Evolutionary conservation across 495 filamentous ascomycete genomes (phyloP).

Genomic region (Hypoxylon fragiforme): DNA sequence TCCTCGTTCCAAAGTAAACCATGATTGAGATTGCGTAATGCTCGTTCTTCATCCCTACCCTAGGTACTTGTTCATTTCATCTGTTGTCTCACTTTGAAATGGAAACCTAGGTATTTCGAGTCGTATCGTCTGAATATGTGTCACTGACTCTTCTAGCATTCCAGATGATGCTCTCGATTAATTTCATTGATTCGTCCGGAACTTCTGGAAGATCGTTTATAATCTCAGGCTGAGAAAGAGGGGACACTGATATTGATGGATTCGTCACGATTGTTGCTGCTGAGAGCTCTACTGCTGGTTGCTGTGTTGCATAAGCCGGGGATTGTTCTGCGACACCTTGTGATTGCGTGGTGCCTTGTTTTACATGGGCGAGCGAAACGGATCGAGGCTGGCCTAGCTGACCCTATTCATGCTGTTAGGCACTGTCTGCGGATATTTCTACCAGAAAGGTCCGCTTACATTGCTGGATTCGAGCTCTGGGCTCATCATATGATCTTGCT

Average conservation of each 20-base stretch:
- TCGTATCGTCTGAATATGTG: constrained; percentile 8
- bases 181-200: constrained; percentile 47
- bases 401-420: constrained; percentile 40
- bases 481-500: constrained; percentile 22
- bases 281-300: constrained; percentile 1
- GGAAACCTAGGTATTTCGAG: background rate
- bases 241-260: constrained; percentile 8
- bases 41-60: constrained; percentile 16
- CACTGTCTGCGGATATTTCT: constrained; percentile 34
- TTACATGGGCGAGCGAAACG: constrained; percentile 14
- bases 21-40: constrained; percentile 1
- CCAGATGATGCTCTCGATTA: constrained; percentile 56
- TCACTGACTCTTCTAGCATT: constrained; percentile 35
- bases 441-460: constrained; percentile 41
- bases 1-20: background rate
- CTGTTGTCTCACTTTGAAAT: background rate
- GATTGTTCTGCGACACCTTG: constrained; percentile 1
- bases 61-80: background rate
- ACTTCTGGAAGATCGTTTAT: constrained; percentile 42
- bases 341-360: constrained; percentile 12
- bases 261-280: background rate
- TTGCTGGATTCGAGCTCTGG: constrained; percentile 34
- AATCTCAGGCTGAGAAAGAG: background rate
- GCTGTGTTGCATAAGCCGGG: constrained; percentile 1
- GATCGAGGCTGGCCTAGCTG: constrained; percentile 19